A percentile compares a stretch with the other conserved stretches of the same genome.
phyloP scores from a whole-genome alignment of 208 protist genomes.

The Wallacemonas sp. region DNA sequence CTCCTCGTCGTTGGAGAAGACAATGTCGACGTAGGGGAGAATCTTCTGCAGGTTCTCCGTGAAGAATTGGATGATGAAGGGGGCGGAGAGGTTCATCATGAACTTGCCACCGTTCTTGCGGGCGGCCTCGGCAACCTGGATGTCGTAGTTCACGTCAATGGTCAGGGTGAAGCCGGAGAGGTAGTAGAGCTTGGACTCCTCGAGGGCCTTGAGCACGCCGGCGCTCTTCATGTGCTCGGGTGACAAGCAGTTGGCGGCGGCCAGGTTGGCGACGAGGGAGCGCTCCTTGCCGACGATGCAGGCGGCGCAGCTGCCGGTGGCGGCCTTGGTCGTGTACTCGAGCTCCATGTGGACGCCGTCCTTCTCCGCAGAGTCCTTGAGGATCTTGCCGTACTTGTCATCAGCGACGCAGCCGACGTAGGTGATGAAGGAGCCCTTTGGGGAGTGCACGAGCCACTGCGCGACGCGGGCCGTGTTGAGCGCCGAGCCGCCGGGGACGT shows the following conservation, averaged over 20 bases:
- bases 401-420: constrained; percentile 96
- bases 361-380: constrained; percentile 78
- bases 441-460: constrained; percentile 89
- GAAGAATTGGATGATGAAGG: constrained; percentile 97
- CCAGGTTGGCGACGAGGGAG: constrained; percentile 97
- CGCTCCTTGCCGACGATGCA: constrained; percentile 94
- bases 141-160: constrained; percentile 90
- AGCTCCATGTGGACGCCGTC: constrained; percentile 91
- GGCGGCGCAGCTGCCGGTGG: constrained; percentile 97
- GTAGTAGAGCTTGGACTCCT: constrained; percentile 86
- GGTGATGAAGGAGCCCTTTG: constrained; percentile 46
- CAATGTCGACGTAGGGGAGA: constrained; percentile 93
- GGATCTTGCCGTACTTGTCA: constrained; percentile 92
- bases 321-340: constrained; percentile 82
- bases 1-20: constrained; percentile 98
- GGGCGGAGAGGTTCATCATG: constrained; percentile 96
- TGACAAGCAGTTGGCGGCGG: constrained; percentile 96
- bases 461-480: constrained; percentile 97
- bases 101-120: constrained; percentile 85
- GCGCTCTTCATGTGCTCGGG: constrained; percentile 81
- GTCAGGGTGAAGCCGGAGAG: constrained; percentile 97
- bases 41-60: constrained; percentile 82
- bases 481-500: constrained; percentile 97
- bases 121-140: constrained; percentile 91
- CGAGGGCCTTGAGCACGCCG: constrained; percentile 53